Evolutionary conservation across 306 rosid species (phyloP).

Genomic region (Cicer chorassanicum): DNA sequence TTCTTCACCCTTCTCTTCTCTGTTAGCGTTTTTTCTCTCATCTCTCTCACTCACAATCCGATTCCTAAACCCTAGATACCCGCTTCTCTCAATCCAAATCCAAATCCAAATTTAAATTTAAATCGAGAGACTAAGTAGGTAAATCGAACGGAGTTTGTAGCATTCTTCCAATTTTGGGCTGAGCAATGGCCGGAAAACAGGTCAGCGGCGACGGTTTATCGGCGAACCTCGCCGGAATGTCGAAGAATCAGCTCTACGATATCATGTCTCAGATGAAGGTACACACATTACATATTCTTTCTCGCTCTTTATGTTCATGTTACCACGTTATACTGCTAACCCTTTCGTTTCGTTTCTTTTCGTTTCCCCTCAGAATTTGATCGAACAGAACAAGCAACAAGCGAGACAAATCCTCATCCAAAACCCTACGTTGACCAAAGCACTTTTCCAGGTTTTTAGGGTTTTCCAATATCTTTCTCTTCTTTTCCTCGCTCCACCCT

Average conservation of each 20-base stretch:
- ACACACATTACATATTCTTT: background rate
- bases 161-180: background rate
- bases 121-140: too few species aligned
- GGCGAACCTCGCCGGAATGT: constrained; percentile 86
- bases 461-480: background rate
- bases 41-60: too few species aligned
- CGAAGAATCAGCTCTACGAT: constrained; percentile 86
- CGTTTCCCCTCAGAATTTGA: constrained; percentile 61
- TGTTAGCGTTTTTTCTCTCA: too few species aligned
- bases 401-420: constrained; percentile 93
- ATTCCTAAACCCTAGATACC: too few species aligned
- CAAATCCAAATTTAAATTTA: too few species aligned
- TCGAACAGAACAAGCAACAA: constrained; percentile 92
- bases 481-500: background rate
- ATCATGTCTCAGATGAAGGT: constrained; percentile 99
- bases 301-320: background rate
- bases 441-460: constrained; percentile 84
- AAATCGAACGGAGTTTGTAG: background rate
- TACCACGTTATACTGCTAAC: constrained; percentile 9
- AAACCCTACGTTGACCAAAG: constrained; percentile 88
- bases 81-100: too few species aligned
- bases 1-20: too few species aligned
- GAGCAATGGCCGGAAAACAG: constrained; percentile 83
- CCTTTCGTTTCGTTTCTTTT: background rate
- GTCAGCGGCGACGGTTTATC: constrained; percentile 68